These are phyloP conservation scores for Neurospora intermedia DNA, from an alignment of 495 filamentous ascomycete species.

Conservation along the genomic window DNA sequence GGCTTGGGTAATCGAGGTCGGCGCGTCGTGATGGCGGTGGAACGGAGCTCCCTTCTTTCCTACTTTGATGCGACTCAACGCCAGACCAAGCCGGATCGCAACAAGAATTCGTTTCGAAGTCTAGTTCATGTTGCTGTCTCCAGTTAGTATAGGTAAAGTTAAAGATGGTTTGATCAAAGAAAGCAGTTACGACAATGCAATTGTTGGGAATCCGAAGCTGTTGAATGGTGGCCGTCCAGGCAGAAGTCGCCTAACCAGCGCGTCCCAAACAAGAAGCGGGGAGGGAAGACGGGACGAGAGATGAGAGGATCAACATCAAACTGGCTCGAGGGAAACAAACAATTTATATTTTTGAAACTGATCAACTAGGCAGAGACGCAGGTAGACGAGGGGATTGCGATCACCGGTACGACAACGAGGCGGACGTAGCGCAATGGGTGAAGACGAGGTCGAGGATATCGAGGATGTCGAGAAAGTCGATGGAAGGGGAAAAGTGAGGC, in stretches of 20 bases:
- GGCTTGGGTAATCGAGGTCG: not conserved
- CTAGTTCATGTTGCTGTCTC: conserved; percentile 36
- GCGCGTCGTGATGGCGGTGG: not conserved
- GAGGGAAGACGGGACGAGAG: not conserved
- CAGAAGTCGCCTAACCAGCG: not conserved
- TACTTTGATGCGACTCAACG: conserved; percentile 16
- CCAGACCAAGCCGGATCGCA: conserved; percentile 32
- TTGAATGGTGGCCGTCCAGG: not conserved
- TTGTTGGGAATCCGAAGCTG: conserved; percentile 6
- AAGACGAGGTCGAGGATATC: not conserved
- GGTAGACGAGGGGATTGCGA: not conserved
- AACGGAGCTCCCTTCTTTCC: conserved; percentile 1
- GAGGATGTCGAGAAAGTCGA: not conserved
- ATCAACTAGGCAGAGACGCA: not conserved
- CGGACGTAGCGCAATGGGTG: not conserved
- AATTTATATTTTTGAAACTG: not conserved
- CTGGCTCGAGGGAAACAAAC: not conserved
- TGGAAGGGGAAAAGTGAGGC: conserved; percentile 10
- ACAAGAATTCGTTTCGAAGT: conserved; percentile 8
- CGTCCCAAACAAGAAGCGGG: not conserved
- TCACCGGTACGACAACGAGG: not conserved
- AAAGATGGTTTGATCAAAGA: conserved; percentile 8
- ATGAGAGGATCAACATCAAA: not conserved
- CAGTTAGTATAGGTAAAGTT: conserved; percentile 19
- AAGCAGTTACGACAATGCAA: conserved; percentile 10